Evolutionary conservation across 176 grass and related monocot species (phyloP), one percentile per base, ranked within the genome.

Genomic region (Oryza rufipogon): DNA sequence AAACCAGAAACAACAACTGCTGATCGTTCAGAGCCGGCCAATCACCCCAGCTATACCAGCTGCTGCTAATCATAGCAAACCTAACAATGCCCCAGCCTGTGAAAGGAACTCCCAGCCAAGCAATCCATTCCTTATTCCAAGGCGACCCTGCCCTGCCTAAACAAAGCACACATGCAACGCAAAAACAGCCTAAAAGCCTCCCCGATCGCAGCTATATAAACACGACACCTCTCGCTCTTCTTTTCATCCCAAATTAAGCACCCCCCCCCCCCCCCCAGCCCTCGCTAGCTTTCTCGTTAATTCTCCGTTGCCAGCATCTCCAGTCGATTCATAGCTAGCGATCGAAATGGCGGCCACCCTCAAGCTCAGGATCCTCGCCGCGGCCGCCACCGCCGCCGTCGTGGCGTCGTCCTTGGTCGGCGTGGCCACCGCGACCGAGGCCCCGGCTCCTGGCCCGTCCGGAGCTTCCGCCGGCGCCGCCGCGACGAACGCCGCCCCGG

Each of bases 281-380:
- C 46, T 54, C 58, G 68, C 68, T 70, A 83, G 74, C 75, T 75
- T 79, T 79, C 69, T 68, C 7, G 48, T 8, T 32, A 32, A 32
- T 32, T 42, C 49, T 38, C 11, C 2, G 12, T 17, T 33, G 10
- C 5, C 15, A 64, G 28, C 20, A 0, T 69, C 56, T n/a, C 28
- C 30, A 32, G 30, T 32, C 2, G 0, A 9, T 88, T 19, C 7
- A 14, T 38, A 10, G 32, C 67, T 6, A 82, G 44, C 78, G 78
- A 23, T 63, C 8, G n/a, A 90, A 64, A 90, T 90, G 88, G 80
- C 84, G 2, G 61, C 63, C 80, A 83, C 80, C 48, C 84, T 90
- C 47, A 87, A 68, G 80, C 84, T 90, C 80, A 90, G 75, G 80
- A 82, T 90, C 84, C 63, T 90, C 68, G 61, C 88, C 60, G 71